Evolutionary conservation across 352 stramenopile species (phyloP), one percentile per base, ranked within the genome.

Genomic region (Blastocystis hominis): DNA sequence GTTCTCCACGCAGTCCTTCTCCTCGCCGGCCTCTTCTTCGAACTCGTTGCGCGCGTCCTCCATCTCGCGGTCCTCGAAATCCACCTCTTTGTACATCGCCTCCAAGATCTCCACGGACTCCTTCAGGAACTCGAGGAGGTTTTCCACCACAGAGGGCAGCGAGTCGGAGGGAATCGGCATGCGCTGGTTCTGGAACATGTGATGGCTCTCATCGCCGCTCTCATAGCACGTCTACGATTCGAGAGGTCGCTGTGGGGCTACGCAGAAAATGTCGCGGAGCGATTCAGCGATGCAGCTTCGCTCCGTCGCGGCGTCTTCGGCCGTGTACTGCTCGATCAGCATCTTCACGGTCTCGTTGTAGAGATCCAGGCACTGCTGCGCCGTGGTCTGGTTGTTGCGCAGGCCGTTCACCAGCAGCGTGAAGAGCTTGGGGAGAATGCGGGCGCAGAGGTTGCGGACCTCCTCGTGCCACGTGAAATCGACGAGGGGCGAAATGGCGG

Each of bases 391-490:
- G 53, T 46, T 46, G 9, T 20, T 20, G 42, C 62, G 59, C 44
- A 78, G 42, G 34, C 68, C 47, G 68, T 78, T 56, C 24, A 78
- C 44, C 0, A 78, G 42, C 42, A 78, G 40, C 53, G 59, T 46
- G 7, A 78, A 50, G 42, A 78, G 46, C 68, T 78, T 44, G n/a
- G 68, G 68, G 36, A 59, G 62, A 24, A 78, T 78, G 36, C 47
- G 42, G 0, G 68, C 68, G 53, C 68, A 78, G 42, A 78, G 53
- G 5, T 44, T 56, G 30, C 68, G 68, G 1, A 78, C 42, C 46
- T 78, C 68, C 44, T 78, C 68, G 53, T 78, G 40, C 42, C 59
- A 78, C 7, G 10, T 63, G 68, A 78, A 78, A 38, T 78, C 68
- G 15, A 56, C 15, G 10, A 78, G 68, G n/a, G 40, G 40, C 36